Evolutionary conservation across 1,284 basidiomycete species (phyloP), one percentile per base, ranked within the genome.

Genomic region (Cryptococcus maquisensis): DNA sequence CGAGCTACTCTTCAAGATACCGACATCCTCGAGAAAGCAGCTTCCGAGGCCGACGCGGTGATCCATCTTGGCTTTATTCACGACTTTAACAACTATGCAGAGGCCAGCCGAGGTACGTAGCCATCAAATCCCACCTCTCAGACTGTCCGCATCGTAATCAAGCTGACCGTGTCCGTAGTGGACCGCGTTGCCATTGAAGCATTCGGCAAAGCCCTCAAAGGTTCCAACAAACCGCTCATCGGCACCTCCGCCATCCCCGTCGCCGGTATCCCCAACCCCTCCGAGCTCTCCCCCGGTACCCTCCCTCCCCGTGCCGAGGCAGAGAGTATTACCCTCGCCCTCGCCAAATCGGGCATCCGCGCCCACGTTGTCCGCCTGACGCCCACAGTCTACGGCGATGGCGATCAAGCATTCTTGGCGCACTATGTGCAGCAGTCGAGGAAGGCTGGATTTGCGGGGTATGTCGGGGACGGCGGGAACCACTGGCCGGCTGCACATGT

Each of bases 21-120:
- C 21, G 64, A 62, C 28, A 48, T 59, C 12, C 56, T 72, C 28
- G 44, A 49, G 21, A 24, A 48, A 4, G 58, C 49, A 10, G 69
- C 68, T 0, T 16, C 36, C 10, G 59, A 48, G 12, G 53, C 62
- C 5, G 68, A 69, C 53, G 71, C 56, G 1, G 64, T 66, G 47
- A 63, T 71, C 24, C 71, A 73, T 53, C 52, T 61, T 44, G 71
- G 62, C 0, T 72, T 67, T 59, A 47, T 58, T 21, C 64, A 67
- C 51, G 55, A 65, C 36, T 58, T 58, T 49, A 38, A 38, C 3
- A 37, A 52, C 37, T 56, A 52, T 16, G 50, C 40, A 37, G 45
- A 32, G 24, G 28, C 55, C 32, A 50, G 46, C 20, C 37, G 48
- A 18, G 26, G 55, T 56, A 47, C 40, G 55, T 32, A n/a, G n/a